Percentiles rank a stretch among this genome's conserved stretches.
These are phyloP conservation scores for Aspergillus fructus DNA, from an alignment of 2,329 filamentous ascomycete species.

Conservation along the genomic window DNA sequence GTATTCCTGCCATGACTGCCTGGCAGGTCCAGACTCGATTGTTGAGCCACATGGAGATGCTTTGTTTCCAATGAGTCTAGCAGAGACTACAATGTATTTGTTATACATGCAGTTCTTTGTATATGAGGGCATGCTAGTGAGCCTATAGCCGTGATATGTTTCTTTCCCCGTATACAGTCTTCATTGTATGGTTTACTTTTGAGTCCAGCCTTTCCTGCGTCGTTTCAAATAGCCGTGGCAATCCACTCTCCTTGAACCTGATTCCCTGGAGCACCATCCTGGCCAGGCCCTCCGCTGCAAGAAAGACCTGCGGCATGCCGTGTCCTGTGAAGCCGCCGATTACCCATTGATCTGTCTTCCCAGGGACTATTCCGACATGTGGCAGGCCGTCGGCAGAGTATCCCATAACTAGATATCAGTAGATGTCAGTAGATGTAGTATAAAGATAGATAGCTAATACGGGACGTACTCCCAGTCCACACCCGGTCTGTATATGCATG, in stretches of 20 bases:
- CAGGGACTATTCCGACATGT: constrained; percentile 52
- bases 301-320: constrained; percentile 64
- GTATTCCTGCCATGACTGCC: too few species aligned
- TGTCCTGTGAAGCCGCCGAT: constrained; percentile 65
- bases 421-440: constrained; percentile 16
- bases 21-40: too few species aligned
- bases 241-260: constrained; percentile 26
- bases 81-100: too few species aligned
- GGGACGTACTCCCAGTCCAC: constrained; percentile 38
- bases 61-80: too few species aligned
- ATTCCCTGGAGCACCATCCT: constrained; percentile 49
- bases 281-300: constrained; percentile 58
- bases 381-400: constrained; percentile 52
- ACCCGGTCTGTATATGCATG: constrained; percentile 30
- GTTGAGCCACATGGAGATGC: too few species aligned
- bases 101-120: too few species aligned
- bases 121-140: too few species aligned
- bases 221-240: constrained; percentile 35
- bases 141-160: too few species aligned
- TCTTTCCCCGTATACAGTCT: too few species aligned
- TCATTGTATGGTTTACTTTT: neutral
- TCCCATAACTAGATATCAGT: constrained; percentile 47
- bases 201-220: constrained; percentile 24
- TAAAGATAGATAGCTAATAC: neutral
- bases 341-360: constrained; percentile 51